Conservation (phyloP, 148 eudicot species). For the Selenicereus undatus region DNA sequence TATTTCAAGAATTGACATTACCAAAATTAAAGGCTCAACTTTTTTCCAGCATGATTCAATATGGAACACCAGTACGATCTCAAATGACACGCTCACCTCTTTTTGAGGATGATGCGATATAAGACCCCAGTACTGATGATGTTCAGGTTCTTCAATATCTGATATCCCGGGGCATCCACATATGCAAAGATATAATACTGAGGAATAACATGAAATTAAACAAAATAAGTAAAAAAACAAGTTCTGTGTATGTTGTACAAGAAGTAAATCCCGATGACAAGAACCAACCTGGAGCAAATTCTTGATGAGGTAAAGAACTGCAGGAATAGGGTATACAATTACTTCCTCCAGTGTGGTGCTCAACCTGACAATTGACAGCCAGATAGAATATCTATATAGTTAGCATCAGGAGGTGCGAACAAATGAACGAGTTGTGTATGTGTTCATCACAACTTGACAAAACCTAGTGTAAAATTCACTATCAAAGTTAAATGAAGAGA, state of each 20-base stretch:
- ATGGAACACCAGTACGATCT: too few relatives aligned
- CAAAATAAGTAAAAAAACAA: conserved; percentile 11
- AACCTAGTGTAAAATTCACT: background rate
- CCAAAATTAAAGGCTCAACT: conserved; percentile 17
- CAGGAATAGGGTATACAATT: conserved; percentile 94
- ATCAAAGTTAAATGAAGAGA: background rate
- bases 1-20: background rate
- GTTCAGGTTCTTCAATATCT: conserved; percentile 89
- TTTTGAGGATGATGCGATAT: conserved; percentile 89
- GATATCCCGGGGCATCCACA: conserved; percentile 99
- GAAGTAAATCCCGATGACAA: background rate
- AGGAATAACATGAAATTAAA: conserved; percentile 13
- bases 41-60: too few relatives aligned
- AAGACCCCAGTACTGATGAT: conserved; percentile 92
- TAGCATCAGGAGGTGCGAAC: background rate
- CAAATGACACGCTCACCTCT: conserved; percentile 29
- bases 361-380: conserved; percentile 45
- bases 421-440: background rate
- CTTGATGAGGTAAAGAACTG: conserved; percentile 85
- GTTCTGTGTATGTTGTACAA: conserved; percentile 13
- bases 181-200: conserved; percentile 99
- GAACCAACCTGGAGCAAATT: conserved; percentile 78
- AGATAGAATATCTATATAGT: background rate
- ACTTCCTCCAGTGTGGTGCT: conserved; percentile 90
- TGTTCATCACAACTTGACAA: background rate